Base-by-base conservation (phyloP, 495 filamentous ascomycete genomes). In the Xylaria palmicola region DNA sequence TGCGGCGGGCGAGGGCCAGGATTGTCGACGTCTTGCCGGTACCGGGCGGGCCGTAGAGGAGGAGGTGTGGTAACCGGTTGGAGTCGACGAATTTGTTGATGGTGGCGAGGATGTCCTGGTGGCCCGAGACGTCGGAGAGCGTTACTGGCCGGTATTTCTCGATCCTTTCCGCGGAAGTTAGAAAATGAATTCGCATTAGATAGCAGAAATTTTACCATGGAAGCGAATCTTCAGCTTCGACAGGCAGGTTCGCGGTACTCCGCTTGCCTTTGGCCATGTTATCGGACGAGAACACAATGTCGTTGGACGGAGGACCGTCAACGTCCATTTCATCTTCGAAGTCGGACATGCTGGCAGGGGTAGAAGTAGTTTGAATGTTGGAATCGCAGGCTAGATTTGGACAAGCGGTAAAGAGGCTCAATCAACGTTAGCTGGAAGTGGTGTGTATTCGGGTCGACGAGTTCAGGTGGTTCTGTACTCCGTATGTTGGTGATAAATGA, bases 11-110 rank as follows among this genome's bases (percentile, higher is more conserved):
- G 19, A 99, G 86, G 1, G 85, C 85, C 32, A 99, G 89, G 65
- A 99, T 90, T 0, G 95, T 99, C 7, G 92, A 96, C 1, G 94
- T 99, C 78, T 99, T 99, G 57, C 94, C 94, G 0, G 95, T 99
- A 49, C 94, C 94, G 1, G 94, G 94, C 0, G 94, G 95, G 1
- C 95, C 95, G 71, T 99, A 99, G 64, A 99, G 89, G 44, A 99
- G 91, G 41, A 99, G 90, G 80, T 99, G 94, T 17, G 94, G 94
- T 63, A 99, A 79, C 70, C 92, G 84, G 78, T 98, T 96, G 34
- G 88, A 79, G 65, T 96, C 91, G 68, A 99, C 86, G 66, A 99
- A 99, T 70, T 90, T 90, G 78, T 97, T 97, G 78, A 98, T 96
- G 6, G 94, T 98, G 1, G 91, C 86, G 47, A 98, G 83, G 68